Base-by-base conservation (phyloP, 23 red algal species). In the Gracilaria gracilis region DNA sequence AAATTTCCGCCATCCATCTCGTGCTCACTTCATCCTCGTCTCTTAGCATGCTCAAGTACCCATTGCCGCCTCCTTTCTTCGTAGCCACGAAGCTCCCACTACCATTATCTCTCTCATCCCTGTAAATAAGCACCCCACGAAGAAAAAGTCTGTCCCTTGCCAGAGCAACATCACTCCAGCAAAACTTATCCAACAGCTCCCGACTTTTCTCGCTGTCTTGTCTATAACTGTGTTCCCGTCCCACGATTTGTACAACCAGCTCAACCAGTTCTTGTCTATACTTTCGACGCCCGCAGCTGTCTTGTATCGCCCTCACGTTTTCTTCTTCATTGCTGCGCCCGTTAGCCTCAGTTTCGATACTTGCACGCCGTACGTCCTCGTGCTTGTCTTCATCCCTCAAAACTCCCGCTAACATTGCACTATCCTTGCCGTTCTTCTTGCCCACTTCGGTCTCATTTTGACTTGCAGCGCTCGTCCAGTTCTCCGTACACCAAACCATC, bases 91-190 rank as follows among this genome's bases (percentile, higher is more conserved):
- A 75, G 38, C 14, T 24, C 1, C 69, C 69, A 16, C 37, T 48
- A 13, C 69, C 69, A 8, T 29, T 75, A 14, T 65, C 61, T 37
- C 40, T 75, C 38, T 75, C 69, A 75, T 27, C 69, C 8, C 69
- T 2, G 36, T 46, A 75, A 23, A 7, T 48, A 21, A 75, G 69
- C 9, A 37, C 69, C 24, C 69, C 69, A 16, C 69, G 69, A 5
- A 75, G 69, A 6, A 75, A n/a, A 27, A 75, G 69, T 75, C 69
- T 40, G n/a, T 75, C 69, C 24, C 69, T 40, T 46, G 69, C 69
- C 20, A 46, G 37, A 12, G 69, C 69, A 75, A 75, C 46, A 75
- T 75, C 69, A 37, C 69, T 75, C 69, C 69, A 75, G 17, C 69
- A 75, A 25, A 75, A 75, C n/a, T 48, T 40, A 37, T 75, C 23